Base-by-base conservation (phyloP, 2,329 filamentous ascomycete species). In the Fusarium anthophilum region DNA sequence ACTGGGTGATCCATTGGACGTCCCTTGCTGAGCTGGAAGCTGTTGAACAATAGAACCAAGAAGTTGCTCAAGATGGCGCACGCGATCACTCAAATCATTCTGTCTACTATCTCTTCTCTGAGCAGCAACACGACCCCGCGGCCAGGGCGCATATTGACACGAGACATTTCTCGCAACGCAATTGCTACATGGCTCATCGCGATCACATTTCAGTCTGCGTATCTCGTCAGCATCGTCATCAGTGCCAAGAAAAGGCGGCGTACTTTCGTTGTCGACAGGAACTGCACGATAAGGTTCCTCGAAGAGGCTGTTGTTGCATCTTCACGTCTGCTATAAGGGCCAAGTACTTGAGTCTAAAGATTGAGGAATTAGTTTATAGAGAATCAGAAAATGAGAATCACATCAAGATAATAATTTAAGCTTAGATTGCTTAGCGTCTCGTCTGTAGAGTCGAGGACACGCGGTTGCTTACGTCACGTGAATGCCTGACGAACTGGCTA, bases 161-260 rank as follows among this genome's bases (percentile, higher is more conserved):
- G 67, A 55, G 35, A 75, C 62, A n/a, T 66, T 70, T 28, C 74
- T 69, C 3, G 74, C 39, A 5, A 76, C 48, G 3, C 74, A 75
- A 37, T 76, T 76, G 35, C 71, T 73, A 14, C 71, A 76, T 3
- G 71, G 74, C 30, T 76, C 74, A 37, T 73, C 66, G 6, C 74
- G 74, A 38, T 76, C 65, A 45, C 74, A 76, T 66, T 75, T 76
- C 3, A 76, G 26, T 11, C 68, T 68, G 17, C 0, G 11, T 43
- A 37, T 63, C 11, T 41, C 6, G 41, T 69, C 26, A 69, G 66
- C 39, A 28, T 43, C 26, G 18, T 51, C 50, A 50, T 24, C 2
- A 2, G 38, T 17, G 45, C 20, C 13, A 45, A 18, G 15, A 14
- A 14, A 24, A 9, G 24, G 15, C 13, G 18, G 26, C 66, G 4